Percentiles rank a stretch among this genome's conserved stretches.
phyloP scores from a whole-genome alignment of 73 alveolate species.

The Halteria grandinella region DNA sequence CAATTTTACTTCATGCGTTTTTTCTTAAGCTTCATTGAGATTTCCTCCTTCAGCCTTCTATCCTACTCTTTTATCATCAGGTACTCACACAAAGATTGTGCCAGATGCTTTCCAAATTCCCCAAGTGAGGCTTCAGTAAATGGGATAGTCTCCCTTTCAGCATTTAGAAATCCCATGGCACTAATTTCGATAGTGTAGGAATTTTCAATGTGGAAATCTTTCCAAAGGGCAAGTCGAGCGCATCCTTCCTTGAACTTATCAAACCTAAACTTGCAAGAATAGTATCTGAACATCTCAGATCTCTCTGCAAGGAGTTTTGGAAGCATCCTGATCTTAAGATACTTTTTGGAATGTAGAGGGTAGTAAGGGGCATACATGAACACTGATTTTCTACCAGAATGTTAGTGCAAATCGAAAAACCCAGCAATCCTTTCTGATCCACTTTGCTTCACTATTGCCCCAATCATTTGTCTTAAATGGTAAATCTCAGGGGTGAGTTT shows the following conservation, averaged over 20 bases:
- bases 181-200: slow-evolving; percentile 54
- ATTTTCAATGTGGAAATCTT: slow-evolving; percentile 57
- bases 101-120: not conserved
- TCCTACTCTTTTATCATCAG: slow-evolving; percentile 17
- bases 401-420: slow-evolving; percentile 51
- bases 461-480: not conserved
- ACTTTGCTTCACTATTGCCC: not conserved
- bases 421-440: not conserved
- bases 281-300: slow-evolving; percentile 60
- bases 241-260: slow-evolving; percentile 69
- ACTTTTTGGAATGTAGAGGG: slow-evolving; percentile 40
- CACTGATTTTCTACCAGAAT: slow-evolving; percentile 38
- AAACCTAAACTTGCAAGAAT: slow-evolving; percentile 69
- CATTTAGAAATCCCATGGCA: slow-evolving; percentile 7
- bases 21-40: slow-evolving; percentile 16
- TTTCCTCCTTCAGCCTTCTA: not conserved
- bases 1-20: slow-evolving; percentile 1
- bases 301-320: slow-evolving; percentile 56
- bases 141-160: slow-evolving; percentile 27
- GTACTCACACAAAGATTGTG: slow-evolving; percentile 17
- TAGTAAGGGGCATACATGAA: slow-evolving; percentile 61
- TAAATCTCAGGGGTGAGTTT: slow-evolving; percentile 30
- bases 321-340: slow-evolving; percentile 32
- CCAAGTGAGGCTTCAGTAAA: slow-evolving; percentile 15
- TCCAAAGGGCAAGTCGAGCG: slow-evolving; percentile 77